These are phyloP conservation scores for Scalesia atractyloides DNA, from an alignment of 129 eudicot species.

Conservation along the genomic window DNA sequence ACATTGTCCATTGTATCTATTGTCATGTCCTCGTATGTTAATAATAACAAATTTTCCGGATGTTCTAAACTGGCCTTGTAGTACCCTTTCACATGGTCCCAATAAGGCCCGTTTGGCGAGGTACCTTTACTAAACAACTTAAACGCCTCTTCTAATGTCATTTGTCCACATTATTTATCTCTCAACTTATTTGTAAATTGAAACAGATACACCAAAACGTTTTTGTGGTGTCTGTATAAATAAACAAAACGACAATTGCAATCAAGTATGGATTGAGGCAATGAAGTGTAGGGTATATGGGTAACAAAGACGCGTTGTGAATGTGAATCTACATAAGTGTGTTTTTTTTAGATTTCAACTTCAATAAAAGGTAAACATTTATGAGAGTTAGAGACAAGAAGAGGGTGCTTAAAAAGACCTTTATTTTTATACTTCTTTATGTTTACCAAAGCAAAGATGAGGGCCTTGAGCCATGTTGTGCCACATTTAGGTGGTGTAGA, in stretches of 20 bases:
- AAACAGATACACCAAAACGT: slow-evolving; percentile 40
- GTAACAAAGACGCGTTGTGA: slow-evolving; percentile 28
- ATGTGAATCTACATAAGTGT: slow-evolving; percentile 16
- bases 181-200: slow-evolving; percentile 33
- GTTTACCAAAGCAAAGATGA: slow-evolving; percentile 31
- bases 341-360: slow-evolving; percentile 2
- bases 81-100: slow-evolving; percentile 41
- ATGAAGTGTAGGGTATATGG: slow-evolving; percentile 22
- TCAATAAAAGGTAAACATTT: slow-evolving; percentile 28
- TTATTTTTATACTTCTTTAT: not conserved
- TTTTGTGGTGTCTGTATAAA: slow-evolving; percentile 32
- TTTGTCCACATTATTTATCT: not conserved
- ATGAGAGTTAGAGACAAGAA: slow-evolving; percentile 23
- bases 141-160: slow-evolving; percentile 28
- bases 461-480: slow-evolving; percentile 44
- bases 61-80: slow-evolving; percentile 35
- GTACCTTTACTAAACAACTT: slow-evolving; percentile 42
- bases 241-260: slow-evolving; percentile 20
- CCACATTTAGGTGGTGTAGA: slow-evolving; percentile 37
- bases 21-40: slow-evolving; percentile 52
- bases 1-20: slow-evolving; percentile 22
- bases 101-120: slow-evolving; percentile 27
- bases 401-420: slow-evolving; percentile 10
- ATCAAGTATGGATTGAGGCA: slow-evolving; percentile 27
- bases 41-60: slow-evolving; percentile 31